Evolutionary conservation across 2,329 filamentous ascomycete genomes (phyloP).

Genomic region (Cryphonectria nitschkei): DNA sequence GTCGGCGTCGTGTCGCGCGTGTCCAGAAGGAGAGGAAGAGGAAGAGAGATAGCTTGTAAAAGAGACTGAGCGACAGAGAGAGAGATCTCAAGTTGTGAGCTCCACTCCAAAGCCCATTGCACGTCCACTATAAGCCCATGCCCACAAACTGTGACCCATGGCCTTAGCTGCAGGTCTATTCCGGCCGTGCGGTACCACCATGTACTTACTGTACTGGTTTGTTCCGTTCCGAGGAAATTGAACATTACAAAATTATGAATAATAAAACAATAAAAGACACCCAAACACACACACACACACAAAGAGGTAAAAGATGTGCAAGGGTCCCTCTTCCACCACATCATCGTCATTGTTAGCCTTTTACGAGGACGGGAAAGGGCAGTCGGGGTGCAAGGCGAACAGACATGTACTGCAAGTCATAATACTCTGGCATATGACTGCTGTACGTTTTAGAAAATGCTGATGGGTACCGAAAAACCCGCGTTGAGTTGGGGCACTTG

Average conservation of each 20-base stretch:
- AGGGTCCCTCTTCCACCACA: too few species aligned
- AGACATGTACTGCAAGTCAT: too few species aligned
- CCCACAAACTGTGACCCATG: not conserved
- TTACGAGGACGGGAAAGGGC: too few species aligned
- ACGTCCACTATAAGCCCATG: not conserved
- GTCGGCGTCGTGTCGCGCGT: not conserved
- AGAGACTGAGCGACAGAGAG: not conserved
- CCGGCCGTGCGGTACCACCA: not conserved
- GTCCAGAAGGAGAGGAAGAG: not conserved
- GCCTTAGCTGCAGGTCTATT: not conserved
- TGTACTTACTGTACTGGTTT: too few species aligned
- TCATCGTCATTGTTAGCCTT: too few species aligned
- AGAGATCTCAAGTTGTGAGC: not conserved
- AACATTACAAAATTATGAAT: too few species aligned
- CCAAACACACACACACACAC: too few species aligned
- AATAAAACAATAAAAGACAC: not conserved
- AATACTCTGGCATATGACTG: too few species aligned
- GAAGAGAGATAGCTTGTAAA: not conserved
- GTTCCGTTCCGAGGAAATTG: not conserved
- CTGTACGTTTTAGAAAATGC: not conserved
- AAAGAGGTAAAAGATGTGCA: too few species aligned
- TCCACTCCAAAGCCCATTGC: not conserved
- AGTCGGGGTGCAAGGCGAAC: too few species aligned
- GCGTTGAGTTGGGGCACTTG: not conserved
- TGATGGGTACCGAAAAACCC: not conserved